A percentile compares a stretch with the other conserved stretches of the same genome.
Evolutionary conservation across 2,329 filamentous ascomycete species (phyloP).

Genomic region (Exophiala alcalophila): DNA sequence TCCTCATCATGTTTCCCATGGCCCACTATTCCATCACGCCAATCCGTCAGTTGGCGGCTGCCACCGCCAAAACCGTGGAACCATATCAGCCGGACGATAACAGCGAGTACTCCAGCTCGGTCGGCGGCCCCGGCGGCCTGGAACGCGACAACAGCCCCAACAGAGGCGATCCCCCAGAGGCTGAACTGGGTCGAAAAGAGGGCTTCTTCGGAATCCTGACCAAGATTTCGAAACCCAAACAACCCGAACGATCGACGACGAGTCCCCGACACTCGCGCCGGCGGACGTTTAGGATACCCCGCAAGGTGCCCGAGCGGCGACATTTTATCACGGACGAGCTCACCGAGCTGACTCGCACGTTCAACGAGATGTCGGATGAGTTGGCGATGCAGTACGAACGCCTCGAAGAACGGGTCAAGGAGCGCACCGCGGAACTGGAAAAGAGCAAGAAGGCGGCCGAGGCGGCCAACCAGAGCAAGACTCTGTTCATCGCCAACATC

Average conservation of each 20-base stretch:
- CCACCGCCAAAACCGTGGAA: slow-evolving; percentile 69
- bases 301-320: slow-evolving; percentile 71
- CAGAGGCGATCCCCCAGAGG: slow-evolving; percentile 35
- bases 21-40: slow-evolving; percentile 79
- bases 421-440: slow-evolving; percentile 79
- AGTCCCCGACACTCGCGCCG: slow-evolving; percentile 27
- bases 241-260: slow-evolving; percentile 18
- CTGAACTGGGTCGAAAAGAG: slow-evolving; percentile 40
- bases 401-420: slow-evolving; percentile 78
- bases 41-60: slow-evolving; percentile 70
- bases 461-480: slow-evolving; percentile 95
- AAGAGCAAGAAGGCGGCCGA: slow-evolving; percentile 89
- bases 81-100: slow-evolving; percentile 43
- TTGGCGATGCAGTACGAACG: slow-evolving; percentile 80
- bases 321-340: slow-evolving; percentile 78
- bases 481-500: slow-evolving; percentile 95
- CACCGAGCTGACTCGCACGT: slow-evolving; percentile 78
- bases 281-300: slow-evolving; percentile 71
- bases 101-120: slow-evolving; percentile 42
- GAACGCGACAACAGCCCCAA: slow-evolving; percentile 52
- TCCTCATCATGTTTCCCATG: slow-evolving; percentile 71
- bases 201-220: slow-evolving; percentile 24
- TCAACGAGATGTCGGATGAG: slow-evolving; percentile 93
- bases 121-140: slow-evolving; percentile 32
- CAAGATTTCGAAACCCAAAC: slow-evolving; percentile 18